phyloP scores from a whole-genome alignment of 306 rosid genomes.

The Geum urbanum region DNA sequence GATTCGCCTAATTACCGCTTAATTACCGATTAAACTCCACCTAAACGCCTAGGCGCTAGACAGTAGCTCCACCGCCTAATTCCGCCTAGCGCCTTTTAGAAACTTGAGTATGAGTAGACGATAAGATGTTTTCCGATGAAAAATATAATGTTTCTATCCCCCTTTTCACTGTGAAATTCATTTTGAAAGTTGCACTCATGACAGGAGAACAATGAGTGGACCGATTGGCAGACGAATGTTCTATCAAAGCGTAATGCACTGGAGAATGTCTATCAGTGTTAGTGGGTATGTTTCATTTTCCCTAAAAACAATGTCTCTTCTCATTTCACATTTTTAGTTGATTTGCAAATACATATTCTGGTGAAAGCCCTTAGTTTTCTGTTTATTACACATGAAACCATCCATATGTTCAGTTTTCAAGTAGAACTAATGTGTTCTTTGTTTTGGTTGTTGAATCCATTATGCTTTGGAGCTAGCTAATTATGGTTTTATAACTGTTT shows the following conservation, averaged over 20 bases:
- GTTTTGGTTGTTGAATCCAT: not conserved
- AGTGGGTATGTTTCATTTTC: slow-evolving; percentile 76
- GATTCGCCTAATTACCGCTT: too few relatives aligned
- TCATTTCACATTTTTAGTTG: too few relatives aligned
- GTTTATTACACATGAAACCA: not conserved
- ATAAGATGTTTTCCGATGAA: too few relatives aligned
- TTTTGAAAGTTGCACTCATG: slow-evolving; percentile 12
- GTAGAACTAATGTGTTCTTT: not conserved
- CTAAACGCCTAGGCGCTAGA: too few relatives aligned
- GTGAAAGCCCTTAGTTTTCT: too few relatives aligned
- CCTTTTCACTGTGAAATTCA: not conserved
- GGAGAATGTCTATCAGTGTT: slow-evolving; percentile 84
- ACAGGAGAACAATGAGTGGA: slow-evolving; percentile 81
- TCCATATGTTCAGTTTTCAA: not conserved
- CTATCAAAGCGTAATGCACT: slow-evolving; percentile 65
- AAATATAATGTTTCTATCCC: not conserved
- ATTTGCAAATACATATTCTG: too few relatives aligned
- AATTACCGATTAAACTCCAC: too few relatives aligned
- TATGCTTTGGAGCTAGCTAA: slow-evolving; percentile 8
- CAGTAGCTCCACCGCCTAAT: too few relatives aligned
- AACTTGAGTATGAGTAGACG: too few relatives aligned
- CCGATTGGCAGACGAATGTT: slow-evolving; percentile 64
- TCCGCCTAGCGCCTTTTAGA: too few relatives aligned
- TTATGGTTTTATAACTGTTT: slow-evolving; percentile 27
- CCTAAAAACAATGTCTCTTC: slow-evolving; percentile 8